phyloP scores from a whole-genome alignment of 2,329 filamentous ascomycete genomes.

The Chaetomium sp. region DNA sequence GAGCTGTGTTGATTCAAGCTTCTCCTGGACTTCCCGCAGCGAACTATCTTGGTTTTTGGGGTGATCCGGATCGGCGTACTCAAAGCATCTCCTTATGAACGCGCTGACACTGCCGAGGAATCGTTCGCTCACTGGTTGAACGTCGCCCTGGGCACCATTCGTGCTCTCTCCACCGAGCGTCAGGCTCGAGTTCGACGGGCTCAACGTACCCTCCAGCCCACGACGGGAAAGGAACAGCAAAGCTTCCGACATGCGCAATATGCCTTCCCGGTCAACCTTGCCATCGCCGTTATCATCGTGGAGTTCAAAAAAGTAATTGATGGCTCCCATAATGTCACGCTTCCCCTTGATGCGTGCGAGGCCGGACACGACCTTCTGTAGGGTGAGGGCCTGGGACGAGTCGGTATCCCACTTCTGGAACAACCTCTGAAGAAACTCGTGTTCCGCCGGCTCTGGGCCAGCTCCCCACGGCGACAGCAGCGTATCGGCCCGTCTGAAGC shows the following conservation, averaged over 20 bases:
- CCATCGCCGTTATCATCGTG: constrained; percentile 94
- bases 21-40: constrained; percentile 31
- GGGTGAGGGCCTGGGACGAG: constrained; percentile 71
- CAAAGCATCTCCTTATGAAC: constrained; percentile 94
- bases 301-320: constrained; percentile 96
- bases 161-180: constrained; percentile 50
- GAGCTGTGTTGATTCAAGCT: constrained; percentile 36
- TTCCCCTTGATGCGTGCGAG: constrained; percentile 90
- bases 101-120: constrained; percentile 93
- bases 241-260: constrained; percentile 90
- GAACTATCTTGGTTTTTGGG: constrained; percentile 57
- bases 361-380: constrained; percentile 91
- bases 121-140: constrained; percentile 73
- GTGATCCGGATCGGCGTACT: constrained; percentile 93
- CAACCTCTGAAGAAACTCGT: constrained; percentile 88
- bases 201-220: constrained; percentile 75
- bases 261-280: constrained; percentile 91
- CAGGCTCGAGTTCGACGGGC: constrained; percentile 62
- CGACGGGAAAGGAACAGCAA: constrained; percentile 88
- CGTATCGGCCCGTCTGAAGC: constrained; percentile 52
- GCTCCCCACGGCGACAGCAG: constrained; percentile 56
- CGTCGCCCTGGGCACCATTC: constrained; percentile 43
- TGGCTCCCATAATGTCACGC: constrained; percentile 95
- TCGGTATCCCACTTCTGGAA: constrained; percentile 89
- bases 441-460: constrained; percentile 75